Base-by-base conservation (phyloP, 352 stramenopile species). In the Pythium aristosporum region DNA sequence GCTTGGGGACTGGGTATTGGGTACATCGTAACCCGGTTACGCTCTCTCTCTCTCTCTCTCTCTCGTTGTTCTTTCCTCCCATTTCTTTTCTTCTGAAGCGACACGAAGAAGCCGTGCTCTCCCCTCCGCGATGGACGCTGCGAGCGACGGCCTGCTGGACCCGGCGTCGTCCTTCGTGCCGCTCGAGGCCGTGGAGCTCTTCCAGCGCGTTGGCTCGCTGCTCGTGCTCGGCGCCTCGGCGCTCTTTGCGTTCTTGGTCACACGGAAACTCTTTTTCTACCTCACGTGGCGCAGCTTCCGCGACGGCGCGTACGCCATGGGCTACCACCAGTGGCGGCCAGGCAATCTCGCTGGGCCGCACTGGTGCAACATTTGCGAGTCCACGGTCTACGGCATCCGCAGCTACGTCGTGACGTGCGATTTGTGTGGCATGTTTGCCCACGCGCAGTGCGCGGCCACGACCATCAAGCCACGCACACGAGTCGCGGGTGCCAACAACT, bases 371-470 rank as follows among this genome's bases (percentile, higher is more conserved):
- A 75, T 92, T 57, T 93, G 85, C 67, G 74, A 91, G 48, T 75
- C 75, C 21, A 84, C 89, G 51, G 82, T 92, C 62, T 91, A 92
- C 64, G 82, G 85, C 53, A 93, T 93, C 68, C 82, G 85, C 65
- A 93, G 85, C 68, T 92, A 93, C 63, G 85, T 93, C 21, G 85
- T 92, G 60, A 92, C 76, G 63, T 93, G 85, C 66, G 85, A 93
- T 52, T 85, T 93, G 64, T 93, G 85, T 68, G 82, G 85, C 50
- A 93, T 92, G 80, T 89, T 84, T 58, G 85, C 85, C 16, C 85
- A 92, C 63, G 85, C 80, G 7, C 82, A 89, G 55, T 93, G 85
- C 57, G 85, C 81, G 0, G 80, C 79, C 18, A 75, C 72, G 16
- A 83, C 76, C 12, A 77, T 79, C 70, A 77, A 71, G 50, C 75